Evolutionary conservation across 768 basidiomycete genomes (phyloP).

Genomic region (Clavulina sp.): DNA sequence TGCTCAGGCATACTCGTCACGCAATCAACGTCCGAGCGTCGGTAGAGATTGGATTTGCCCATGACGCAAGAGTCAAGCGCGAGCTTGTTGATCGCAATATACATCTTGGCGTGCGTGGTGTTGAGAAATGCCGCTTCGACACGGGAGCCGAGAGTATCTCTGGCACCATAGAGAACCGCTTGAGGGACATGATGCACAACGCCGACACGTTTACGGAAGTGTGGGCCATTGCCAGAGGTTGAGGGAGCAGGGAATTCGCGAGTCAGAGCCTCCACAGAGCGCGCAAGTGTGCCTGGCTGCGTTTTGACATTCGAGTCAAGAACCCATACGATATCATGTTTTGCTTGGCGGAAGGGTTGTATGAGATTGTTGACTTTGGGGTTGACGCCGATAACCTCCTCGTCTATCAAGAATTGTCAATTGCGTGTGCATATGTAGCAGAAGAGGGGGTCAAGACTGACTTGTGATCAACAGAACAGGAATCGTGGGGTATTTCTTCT

Average conservation of each 20-base stretch:
- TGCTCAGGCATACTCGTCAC: conserved; percentile 48
- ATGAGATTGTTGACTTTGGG: conserved; percentile 97
- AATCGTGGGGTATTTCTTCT: conserved; percentile 60
- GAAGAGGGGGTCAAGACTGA: conserved; percentile 18
- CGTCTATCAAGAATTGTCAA: conserved; percentile 36
- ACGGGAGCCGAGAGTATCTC: conserved; percentile 52
- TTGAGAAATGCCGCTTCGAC: conserved; percentile 92
- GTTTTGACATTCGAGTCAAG: conserved; percentile 88
- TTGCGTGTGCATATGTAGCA: not conserved
- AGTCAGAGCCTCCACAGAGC: conserved; percentile 63
- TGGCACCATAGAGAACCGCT: conserved; percentile 41
- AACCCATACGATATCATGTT: conserved; percentile 87
- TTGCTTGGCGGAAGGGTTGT: conserved; percentile 61
- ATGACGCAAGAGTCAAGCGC: conserved; percentile 90
- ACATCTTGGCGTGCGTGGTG: conserved; percentile 97
- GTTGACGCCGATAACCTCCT: conserved; percentile 74
- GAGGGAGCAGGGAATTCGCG: conserved; percentile 19
- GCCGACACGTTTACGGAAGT: conserved; percentile 34
- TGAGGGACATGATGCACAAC: conserved; percentile 95
- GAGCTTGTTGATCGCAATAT: conserved; percentile 78
- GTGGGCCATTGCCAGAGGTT: conserved; percentile 16
- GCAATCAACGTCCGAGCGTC: conserved; percentile 69
- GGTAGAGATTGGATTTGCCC: conserved; percentile 90
- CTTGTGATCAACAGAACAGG: conserved; percentile 61
- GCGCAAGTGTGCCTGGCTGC: conserved; percentile 58